These are phyloP conservation scores for Komagataella populi DNA, from an alignment of 805 yeast genomes.

Conservation along the genomic window DNA sequence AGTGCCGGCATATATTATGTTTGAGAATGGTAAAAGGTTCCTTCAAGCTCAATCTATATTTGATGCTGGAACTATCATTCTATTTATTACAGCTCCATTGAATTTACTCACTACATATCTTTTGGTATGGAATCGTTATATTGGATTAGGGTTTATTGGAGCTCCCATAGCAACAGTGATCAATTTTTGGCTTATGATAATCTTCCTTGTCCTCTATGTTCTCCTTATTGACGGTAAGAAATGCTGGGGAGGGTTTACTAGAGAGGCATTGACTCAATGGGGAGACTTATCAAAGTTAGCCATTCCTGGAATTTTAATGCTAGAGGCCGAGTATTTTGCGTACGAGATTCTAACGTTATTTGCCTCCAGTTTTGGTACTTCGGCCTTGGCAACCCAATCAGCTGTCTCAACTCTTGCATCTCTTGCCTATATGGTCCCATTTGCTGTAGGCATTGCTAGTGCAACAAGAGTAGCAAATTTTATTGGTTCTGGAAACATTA, in stretches of 20 bases:
- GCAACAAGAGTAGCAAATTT: constrained; percentile 43
- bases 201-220: constrained; percentile 40
- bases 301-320: constrained; percentile 38
- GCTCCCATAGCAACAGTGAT: constrained; percentile 66
- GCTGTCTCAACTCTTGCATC: constrained; percentile 39
- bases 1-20: constrained; percentile 60
- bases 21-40: constrained; percentile 61
- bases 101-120: constrained; percentile 54
- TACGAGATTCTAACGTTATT: constrained; percentile 42
- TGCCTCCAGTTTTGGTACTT: constrained; percentile 38
- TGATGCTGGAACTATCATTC: constrained; percentile 63
- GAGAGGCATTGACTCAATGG: constrained; percentile 21
- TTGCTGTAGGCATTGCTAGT: constrained; percentile 41
- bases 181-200: constrained; percentile 59
- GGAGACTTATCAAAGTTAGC: constrained; percentile 29
- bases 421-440: constrained; percentile 39
- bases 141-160: constrained; percentile 51
- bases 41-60: constrained; percentile 70
- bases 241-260: constrained; percentile 57
- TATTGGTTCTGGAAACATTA: constrained; percentile 27
- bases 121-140: constrained; percentile 42
- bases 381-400: constrained; percentile 41
- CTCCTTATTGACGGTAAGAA: constrained; percentile 44
- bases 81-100: constrained; percentile 57
- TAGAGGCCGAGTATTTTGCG: constrained; percentile 42